Conservation (phyloP, 2,329 filamentous ascomycete species). For the Venturia nashicola region DNA sequence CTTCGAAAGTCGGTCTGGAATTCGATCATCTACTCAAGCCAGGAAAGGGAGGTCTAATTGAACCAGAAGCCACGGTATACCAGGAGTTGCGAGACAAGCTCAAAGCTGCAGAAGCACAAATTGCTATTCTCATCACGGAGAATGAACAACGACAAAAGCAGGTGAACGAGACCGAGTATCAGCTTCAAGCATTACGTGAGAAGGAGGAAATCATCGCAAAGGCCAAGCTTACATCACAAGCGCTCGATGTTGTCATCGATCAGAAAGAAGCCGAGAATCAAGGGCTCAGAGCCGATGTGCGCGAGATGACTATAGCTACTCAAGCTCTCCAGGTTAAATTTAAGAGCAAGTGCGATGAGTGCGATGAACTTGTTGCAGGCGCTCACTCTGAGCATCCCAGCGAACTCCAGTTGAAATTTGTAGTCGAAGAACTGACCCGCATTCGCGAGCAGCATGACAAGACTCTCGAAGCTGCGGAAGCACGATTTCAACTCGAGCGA, state of each 20-base stretch:
- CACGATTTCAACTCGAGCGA: background rate
- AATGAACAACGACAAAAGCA: background rate
- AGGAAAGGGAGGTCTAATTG: background rate
- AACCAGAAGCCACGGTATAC: background rate
- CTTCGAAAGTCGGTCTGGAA: too few species aligned
- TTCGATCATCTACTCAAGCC: too few species aligned
- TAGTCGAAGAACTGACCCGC: background rate
- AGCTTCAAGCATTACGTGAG: too few species aligned
- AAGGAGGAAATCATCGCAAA: background rate
- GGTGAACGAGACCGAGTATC: background rate
- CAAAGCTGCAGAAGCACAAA: background rate
- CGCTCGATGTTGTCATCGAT: background rate
- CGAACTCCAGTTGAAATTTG: background rate
- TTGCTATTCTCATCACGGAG: background rate
- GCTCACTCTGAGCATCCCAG: background rate
- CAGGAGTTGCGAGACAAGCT: background rate
- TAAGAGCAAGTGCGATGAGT: background rate
- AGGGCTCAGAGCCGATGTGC: too few species aligned
- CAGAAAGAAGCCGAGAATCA: background rate
- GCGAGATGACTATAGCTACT: too few species aligned
- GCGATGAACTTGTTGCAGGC: background rate
- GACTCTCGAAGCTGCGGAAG: background rate
- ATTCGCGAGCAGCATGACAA: background rate
- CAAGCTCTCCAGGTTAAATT: too few species aligned
- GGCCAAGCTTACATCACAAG: background rate